Conservation (phyloP, 2,329 filamentous ascomycete genomes). For the Juglanconis sp. region DNA sequence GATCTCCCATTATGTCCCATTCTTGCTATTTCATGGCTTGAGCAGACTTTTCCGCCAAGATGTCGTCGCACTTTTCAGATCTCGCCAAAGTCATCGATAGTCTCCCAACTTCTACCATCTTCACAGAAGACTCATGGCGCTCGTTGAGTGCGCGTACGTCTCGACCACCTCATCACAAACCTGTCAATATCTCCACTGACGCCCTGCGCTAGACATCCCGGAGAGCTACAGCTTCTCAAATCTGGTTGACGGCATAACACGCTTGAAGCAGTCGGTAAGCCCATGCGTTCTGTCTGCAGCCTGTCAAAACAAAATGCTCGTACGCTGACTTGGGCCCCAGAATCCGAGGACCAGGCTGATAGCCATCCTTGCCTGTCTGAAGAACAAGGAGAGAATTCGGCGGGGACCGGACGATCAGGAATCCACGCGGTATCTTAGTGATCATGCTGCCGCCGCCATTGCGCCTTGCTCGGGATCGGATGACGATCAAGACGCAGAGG, state of each 20-base stretch:
- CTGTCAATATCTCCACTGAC: constrained; percentile 5
- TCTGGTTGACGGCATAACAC: not conserved
- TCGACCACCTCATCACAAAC: not conserved
- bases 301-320: too few species aligned
- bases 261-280: constrained; percentile 2
- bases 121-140: constrained; percentile 6
- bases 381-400: not conserved
- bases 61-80: constrained; percentile 3
- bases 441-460: constrained; percentile 1
- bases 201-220: constrained; percentile 1
- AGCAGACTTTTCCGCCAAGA: not conserved
- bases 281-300: not conserved
- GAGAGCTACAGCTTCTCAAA: constrained; percentile 1
- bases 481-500: not conserved
- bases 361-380: constrained; percentile 10
- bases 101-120: not conserved
- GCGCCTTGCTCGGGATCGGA: not conserved
- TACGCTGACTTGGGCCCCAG: constrained; percentile 3
- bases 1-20: too few species aligned
- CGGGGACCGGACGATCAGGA: constrained; percentile 1
- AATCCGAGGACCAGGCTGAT: constrained; percentile 2
- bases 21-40: not conserved
- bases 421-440: constrained; percentile 3
- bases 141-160: constrained; percentile 10
- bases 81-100: not conserved